Conservation (phyloP, 2,329 filamentous ascomycete species). For the Sphaerulina musiva region DNA sequence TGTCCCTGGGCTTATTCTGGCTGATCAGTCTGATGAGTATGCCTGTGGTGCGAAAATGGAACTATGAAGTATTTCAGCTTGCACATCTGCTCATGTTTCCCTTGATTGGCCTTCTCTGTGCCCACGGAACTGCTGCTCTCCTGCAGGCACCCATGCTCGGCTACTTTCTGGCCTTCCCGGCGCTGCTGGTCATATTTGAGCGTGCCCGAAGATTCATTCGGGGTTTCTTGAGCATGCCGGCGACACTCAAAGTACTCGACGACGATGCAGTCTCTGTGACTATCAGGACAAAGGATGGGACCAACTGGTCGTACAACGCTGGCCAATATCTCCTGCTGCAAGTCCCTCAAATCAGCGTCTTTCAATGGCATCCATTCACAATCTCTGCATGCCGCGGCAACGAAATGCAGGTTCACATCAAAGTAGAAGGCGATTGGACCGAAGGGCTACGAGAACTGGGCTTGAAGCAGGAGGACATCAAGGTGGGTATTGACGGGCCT, state of each 20-base stretch:
- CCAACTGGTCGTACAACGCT: slow-evolving; percentile 50
- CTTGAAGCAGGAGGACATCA: slow-evolving; percentile 35
- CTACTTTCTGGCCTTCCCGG: slow-evolving; percentile 51
- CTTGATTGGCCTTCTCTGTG: slow-evolving; percentile 51
- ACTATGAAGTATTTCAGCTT: slow-evolving; percentile 53
- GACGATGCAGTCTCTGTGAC: slow-evolving; percentile 49
- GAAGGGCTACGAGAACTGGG: slow-evolving; percentile 41
- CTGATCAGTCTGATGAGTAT: slow-evolving; percentile 45
- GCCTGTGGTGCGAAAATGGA: slow-evolving; percentile 46
- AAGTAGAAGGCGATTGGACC: slow-evolving; percentile 55
- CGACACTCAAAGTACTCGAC: slow-evolving; percentile 46
- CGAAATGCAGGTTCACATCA: slow-evolving; percentile 52
- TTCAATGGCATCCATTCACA: slow-evolving; percentile 57
- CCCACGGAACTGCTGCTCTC: slow-evolving; percentile 48
- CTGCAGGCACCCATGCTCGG: slow-evolving; percentile 53
- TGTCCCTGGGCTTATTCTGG: slow-evolving; percentile 47
- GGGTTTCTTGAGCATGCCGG: slow-evolving; percentile 46
- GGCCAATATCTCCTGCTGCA: slow-evolving; percentile 54
- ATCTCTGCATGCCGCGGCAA: slow-evolving; percentile 51
- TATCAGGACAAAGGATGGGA: slow-evolving; percentile 43
- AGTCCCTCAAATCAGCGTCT: slow-evolving; percentile 48
- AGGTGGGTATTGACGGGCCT: slow-evolving; percentile 52
- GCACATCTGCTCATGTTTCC: slow-evolving; percentile 54
- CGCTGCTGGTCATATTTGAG: slow-evolving; percentile 47
- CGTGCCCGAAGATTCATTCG: slow-evolving; percentile 42